A percentile compares a stretch with the other conserved stretches of the same genome.
These are phyloP conservation scores for Entomortierella chlamydospora DNA, from an alignment of 192 early-diverging fungal species.

Conservation along the genomic window DNA sequence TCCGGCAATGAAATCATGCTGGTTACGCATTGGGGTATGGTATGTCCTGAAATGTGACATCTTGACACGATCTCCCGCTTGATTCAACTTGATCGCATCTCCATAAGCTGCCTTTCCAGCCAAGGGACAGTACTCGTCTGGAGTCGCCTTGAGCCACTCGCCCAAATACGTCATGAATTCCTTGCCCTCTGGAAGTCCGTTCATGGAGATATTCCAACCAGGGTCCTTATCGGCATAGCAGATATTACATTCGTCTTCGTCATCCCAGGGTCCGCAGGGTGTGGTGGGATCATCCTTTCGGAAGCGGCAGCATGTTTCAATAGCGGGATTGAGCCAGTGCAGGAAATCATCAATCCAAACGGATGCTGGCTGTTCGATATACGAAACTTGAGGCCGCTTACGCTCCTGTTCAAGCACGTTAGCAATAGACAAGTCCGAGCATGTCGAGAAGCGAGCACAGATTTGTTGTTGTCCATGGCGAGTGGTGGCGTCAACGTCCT, in stretches of 20 bases:
- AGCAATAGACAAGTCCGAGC: conserved; percentile 62
- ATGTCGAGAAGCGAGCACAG: conserved; percentile 70
- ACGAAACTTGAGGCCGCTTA: conserved; percentile 68
- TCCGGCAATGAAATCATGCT: conserved; percentile 69
- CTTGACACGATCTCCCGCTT: conserved; percentile 49
- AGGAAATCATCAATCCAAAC: conserved; percentile 76
- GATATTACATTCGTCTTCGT: conserved; percentile 58
- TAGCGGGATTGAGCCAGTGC: conserved; percentile 70
- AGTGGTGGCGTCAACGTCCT: conserved; percentile 60
- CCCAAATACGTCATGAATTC: conserved; percentile 65
- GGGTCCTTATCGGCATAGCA: conserved; percentile 60
- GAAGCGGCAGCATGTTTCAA: conserved; percentile 67
- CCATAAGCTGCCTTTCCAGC: conserved; percentile 75
- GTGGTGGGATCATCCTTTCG: conserved; percentile 54
- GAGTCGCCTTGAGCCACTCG: conserved; percentile 63
- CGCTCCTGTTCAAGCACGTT: conserved; percentile 74
- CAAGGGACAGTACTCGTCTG: conserved; percentile 67
- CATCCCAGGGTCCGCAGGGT: conserved; percentile 63
- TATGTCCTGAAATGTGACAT: conserved; percentile 72
- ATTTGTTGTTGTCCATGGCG: conserved; percentile 61
- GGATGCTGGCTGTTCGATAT: conserved; percentile 69
- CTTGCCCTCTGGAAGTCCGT: conserved; percentile 63
- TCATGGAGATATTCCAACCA: conserved; percentile 69
- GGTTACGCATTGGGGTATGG: conserved; percentile 67
- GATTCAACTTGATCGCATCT: conserved; percentile 63